Base-by-base conservation (phyloP, 2,329 filamentous ascomycete species). In the Diplodia seriata region DNA sequence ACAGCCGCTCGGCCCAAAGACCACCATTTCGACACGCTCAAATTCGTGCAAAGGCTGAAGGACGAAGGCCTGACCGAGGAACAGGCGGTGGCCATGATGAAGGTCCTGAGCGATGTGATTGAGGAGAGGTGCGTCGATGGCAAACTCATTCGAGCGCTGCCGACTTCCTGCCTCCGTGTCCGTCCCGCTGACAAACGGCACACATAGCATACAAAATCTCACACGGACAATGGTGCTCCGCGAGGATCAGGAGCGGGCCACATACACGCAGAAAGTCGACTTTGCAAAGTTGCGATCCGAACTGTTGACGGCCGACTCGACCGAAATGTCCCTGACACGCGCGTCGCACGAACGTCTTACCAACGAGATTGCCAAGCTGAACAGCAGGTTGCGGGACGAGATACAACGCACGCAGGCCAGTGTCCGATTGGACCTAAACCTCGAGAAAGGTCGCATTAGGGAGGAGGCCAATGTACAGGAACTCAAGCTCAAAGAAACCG, bases 31-130 rank as follows among this genome's bases (percentile, higher is more conserved):
- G 95, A 99, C 80, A 99, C 95, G 0, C 87, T 99, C 70, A 97
- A 97, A 82, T 97, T 99, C 77, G 94, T 99, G 49, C 92, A 97
- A 81, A 86, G 92, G 64, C 84, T 99, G 50, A 90, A 94, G 78
- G 88, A 88, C 72, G 95, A 99, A 78, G 95, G 95, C 0, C 97
- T 98, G 79, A 97, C 93, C 29, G 94, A 98, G 79, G 91, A 94
- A 73, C 95, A 99, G 81, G 90, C 94, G 2, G 93, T 93, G 31
- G 94, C 95, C n/a, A 95, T 97, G 91, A 98, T 99, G 95, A 92
- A 92, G 77, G 92, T 98, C 7, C 84, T 99, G 49, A 94, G 93
- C 80, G 94, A 98, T 78, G 94, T 98, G 11, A 97, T 99, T 72
- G 92, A 98, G 78, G 95, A 99, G 81, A 97, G 90, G 89, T 90